A percentile compares a stretch with the other conserved stretches of the same genome.
Conservation (phyloP, 257 asterid species). For the Datura wrightii region DNA sequence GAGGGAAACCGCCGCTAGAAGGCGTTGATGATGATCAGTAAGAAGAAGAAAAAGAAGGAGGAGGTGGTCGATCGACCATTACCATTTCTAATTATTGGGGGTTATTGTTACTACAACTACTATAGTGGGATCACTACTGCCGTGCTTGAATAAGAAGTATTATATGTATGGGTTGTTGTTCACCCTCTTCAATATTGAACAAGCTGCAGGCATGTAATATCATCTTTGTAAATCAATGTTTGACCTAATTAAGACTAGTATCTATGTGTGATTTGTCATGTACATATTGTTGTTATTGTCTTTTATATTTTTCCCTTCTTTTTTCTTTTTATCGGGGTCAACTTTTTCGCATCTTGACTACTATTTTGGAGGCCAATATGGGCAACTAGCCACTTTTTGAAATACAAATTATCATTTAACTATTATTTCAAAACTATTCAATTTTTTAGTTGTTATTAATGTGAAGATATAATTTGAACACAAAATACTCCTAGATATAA, state of each 20-base stretch:
- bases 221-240: not conserved
- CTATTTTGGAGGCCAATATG: not conserved
- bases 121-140: not conserved
- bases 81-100: not conserved
- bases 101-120: not conserved
- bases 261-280: not conserved
- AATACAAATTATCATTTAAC: not conserved
- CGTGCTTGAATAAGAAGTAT: not conserved
- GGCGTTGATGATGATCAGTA: constrained; percentile 34
- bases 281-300: not conserved
- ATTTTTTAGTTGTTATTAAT: too few species aligned
- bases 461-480: too few species aligned
- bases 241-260: not conserved
- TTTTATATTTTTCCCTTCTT: not conserved
- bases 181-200: not conserved
- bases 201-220: not conserved
- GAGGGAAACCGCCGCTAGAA: constrained; percentile 88
- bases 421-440: not conserved
- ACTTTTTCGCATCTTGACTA: not conserved
- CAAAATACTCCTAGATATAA: not conserved
- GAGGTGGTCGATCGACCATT: not conserved
- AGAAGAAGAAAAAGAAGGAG: not conserved
- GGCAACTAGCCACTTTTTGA: not conserved
- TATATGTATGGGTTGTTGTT: not conserved
- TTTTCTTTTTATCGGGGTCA: not conserved